Percentiles rank a stretch among this genome's conserved stretches.
Evolutionary conservation across 257 asterid genomes (phyloP).

Genomic region (Salvia splendens): DNA sequence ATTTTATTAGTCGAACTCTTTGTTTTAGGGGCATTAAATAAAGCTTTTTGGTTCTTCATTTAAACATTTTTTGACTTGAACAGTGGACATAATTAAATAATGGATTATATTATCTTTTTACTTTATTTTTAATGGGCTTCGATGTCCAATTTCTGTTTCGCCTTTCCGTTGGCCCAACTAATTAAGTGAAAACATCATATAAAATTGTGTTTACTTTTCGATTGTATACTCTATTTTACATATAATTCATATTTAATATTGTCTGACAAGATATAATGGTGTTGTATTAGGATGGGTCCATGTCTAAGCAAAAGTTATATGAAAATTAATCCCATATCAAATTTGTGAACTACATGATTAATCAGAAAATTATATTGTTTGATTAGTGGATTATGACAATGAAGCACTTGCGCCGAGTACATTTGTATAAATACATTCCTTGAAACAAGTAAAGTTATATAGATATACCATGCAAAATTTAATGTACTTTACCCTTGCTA

Average conservation of each 20-base stretch:
- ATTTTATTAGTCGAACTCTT: background rate
- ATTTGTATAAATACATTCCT: too few species aligned
- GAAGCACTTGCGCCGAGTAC: too few species aligned
- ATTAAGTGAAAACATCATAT: constrained; percentile 22
- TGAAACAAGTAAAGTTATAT: too few species aligned
- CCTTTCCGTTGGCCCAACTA: constrained; percentile 30
- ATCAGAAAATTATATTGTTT: too few species aligned
- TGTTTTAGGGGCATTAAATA: background rate
- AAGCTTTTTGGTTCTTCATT: background rate
- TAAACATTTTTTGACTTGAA: constrained; percentile 27
- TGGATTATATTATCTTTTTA: constrained; percentile 1
- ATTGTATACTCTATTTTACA: background rate
- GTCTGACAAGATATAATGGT: background rate
- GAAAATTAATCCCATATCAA: too few species aligned
- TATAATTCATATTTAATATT: background rate
- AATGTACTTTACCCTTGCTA: too few species aligned
- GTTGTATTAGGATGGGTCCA: background rate
- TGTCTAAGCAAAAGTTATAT: too few species aligned
- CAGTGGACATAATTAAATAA: constrained; percentile 12
- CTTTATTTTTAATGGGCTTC: constrained; percentile 28
- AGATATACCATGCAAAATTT: too few species aligned
- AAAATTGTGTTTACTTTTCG: background rate
- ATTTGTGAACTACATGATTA: too few species aligned
- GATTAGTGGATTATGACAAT: too few species aligned
- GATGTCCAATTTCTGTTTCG: background rate